Conservation (phyloP, 345 rosid species). For the Syzygium oleosum region DNA sequence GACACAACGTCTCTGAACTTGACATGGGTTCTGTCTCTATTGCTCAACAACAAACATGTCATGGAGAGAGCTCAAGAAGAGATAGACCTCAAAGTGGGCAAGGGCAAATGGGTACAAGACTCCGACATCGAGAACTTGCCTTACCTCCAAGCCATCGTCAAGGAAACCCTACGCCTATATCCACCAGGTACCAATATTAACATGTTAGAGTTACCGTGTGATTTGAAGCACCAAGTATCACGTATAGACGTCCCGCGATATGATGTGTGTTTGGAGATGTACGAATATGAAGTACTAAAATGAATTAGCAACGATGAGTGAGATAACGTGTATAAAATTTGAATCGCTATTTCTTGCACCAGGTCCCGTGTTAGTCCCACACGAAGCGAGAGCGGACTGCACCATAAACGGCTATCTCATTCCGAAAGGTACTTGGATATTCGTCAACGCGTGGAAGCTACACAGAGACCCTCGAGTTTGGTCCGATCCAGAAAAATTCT, state of each 20-base stretch:
- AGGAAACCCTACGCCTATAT: slow-evolving; percentile 46
- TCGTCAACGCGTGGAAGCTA: slow-evolving; percentile 22
- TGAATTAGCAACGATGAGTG: too few species aligned
- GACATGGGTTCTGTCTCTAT: background rate
- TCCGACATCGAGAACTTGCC: slow-evolving; percentile 36
- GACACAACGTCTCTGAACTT: background rate
- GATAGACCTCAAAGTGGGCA: slow-evolving; percentile 36
- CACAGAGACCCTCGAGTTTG: slow-evolving; percentile 32
- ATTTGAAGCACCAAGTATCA: background rate
- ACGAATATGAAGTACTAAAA: too few species aligned
- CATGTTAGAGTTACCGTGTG: background rate
- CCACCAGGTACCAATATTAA: slow-evolving; percentile 17
- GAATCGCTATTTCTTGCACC: background rate
- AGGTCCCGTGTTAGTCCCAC: slow-evolving; percentile 16
- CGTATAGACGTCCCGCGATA: background rate
- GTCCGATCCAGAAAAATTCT: slow-evolving; percentile 13
- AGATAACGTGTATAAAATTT: background rate
- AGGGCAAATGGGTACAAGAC: slow-evolving; percentile 40
- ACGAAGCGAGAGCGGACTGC: slow-evolving; percentile 25
- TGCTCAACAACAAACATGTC: background rate
- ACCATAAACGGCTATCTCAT: slow-evolving; percentile 9
- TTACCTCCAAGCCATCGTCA: slow-evolving; percentile 47
- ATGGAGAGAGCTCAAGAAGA: slow-evolving; percentile 44
- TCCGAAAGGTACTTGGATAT: slow-evolving; percentile 13
- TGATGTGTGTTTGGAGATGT: background rate